phyloP scores from a whole-genome alignment of 352 stramenopile genomes.

The Phytopythium chamaehyphon region DNA sequence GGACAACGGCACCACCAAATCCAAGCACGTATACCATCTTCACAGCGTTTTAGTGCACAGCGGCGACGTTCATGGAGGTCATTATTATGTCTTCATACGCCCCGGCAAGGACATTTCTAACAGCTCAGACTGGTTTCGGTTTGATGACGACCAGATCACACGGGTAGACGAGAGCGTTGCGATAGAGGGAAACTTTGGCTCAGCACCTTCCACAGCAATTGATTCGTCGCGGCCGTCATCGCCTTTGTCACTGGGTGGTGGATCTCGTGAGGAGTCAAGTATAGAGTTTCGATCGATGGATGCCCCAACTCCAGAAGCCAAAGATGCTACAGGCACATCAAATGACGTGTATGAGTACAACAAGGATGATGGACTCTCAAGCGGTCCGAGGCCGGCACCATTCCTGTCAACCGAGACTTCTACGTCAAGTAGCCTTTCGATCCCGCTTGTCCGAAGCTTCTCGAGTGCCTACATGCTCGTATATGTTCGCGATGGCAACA shows the following conservation, averaged over 20 bases:
- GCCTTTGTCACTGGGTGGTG: constrained; percentile 45
- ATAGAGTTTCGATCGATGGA: constrained; percentile 41
- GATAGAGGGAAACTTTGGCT: constrained; percentile 81
- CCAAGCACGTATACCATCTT: constrained; percentile 64
- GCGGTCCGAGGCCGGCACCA: constrained; percentile 1
- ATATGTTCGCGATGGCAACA: constrained; percentile 76
- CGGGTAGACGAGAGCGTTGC: constrained; percentile 61
- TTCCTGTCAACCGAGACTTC: constrained; percentile 8
- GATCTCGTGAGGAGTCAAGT: constrained; percentile 30
- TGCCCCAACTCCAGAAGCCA: constrained; percentile 10
- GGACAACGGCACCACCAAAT: background rate
- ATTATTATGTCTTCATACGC: constrained; percentile 90
- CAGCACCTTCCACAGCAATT: constrained; percentile 13
- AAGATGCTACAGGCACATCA: constrained; percentile 5
- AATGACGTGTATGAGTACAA: constrained; percentile 47
- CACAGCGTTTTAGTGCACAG: constrained; percentile 86
- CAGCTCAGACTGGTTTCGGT: constrained; percentile 74
- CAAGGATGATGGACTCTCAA: constrained; percentile 16
- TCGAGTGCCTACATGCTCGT: constrained; percentile 89
- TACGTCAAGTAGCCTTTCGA: constrained; percentile 35
- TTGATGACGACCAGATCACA: constrained; percentile 86
- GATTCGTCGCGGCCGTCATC: constrained; percentile 24
- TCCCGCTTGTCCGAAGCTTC: constrained; percentile 62
- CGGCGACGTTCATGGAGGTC: constrained; percentile 80
- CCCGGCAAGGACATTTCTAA: constrained; percentile 58